phyloP scores from a whole-genome alignment of 352 stramenopile genomes.

The Phytopythium ostracodes region DNA sequence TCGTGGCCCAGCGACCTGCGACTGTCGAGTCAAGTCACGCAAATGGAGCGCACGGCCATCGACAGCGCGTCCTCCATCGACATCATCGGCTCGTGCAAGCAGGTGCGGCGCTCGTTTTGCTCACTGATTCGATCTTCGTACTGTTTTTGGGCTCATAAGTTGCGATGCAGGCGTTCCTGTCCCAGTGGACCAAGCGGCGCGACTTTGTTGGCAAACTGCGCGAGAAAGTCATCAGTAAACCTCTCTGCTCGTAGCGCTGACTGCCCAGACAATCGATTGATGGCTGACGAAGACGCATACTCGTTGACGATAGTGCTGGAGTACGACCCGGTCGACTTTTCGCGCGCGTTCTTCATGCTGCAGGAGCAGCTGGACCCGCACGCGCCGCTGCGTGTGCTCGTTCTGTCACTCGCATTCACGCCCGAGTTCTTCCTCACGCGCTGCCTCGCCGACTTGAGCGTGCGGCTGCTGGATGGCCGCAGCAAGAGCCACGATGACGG shows the following conservation, averaged over 20 bases:
- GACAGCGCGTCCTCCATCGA: constrained; percentile 31
- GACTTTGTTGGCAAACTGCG: constrained; percentile 35
- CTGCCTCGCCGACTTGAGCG: constrained; percentile 31
- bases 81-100: constrained; percentile 25
- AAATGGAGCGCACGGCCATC: constrained; percentile 15
- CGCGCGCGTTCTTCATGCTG: constrained; percentile 43
- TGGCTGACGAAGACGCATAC: not conserved
- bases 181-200: constrained; percentile 34
- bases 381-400: constrained; percentile 31
- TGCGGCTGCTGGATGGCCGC: constrained; percentile 29
- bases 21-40: constrained; percentile 40
- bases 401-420: constrained; percentile 36
- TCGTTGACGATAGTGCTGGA: constrained; percentile 31
- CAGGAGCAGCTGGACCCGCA: constrained; percentile 35
- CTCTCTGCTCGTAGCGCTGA: not conserved
- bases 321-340: constrained; percentile 46
- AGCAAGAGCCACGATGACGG: not conserved
- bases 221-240: constrained; percentile 26
- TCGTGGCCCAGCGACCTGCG: constrained; percentile 27
- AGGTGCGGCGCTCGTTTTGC: constrained; percentile 16
- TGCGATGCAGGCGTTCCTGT: constrained; percentile 25
- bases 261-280: too few species aligned
- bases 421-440: constrained; percentile 35
- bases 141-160: not conserved
- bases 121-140: not conserved